Evolutionary conservation across 495 filamentous ascomycete genomes (phyloP).

Genomic region (Trichoderma gamsii): DNA sequence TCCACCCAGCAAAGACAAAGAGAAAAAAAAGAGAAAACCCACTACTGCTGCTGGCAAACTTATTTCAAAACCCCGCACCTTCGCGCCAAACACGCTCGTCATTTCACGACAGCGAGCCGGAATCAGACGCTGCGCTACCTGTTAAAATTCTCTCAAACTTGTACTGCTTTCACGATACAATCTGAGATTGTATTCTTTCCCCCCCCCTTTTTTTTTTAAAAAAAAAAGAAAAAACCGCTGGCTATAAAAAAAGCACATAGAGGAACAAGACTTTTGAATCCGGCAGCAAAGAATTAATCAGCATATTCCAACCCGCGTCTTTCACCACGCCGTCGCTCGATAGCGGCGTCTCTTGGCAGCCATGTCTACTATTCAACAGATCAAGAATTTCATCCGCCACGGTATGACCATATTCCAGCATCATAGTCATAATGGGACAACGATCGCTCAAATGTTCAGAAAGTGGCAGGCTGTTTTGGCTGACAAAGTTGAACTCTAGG

Average conservation of each 20-base stretch:
- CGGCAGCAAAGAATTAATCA: not conserved
- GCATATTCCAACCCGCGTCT: not conserved
- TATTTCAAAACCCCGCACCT: slow-evolving; percentile 5
- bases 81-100: not conserved
- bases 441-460: too few relatives aligned
- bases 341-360: slow-evolving; percentile 19
- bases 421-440: not conserved
- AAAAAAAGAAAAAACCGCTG: not conserved
- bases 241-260: not conserved
- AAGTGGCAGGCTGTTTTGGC: not conserved
- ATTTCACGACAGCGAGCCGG: not conserved
- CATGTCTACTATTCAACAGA: slow-evolving; percentile 69
- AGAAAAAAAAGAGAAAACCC: not conserved
- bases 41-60: not conserved
- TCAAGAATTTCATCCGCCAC: slow-evolving; percentile 98
- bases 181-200: not conserved
- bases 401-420: slow-evolving; percentile 41
- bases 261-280: not conserved
- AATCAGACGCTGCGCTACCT: not conserved
- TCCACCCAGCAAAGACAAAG: not conserved
- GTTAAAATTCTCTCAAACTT: not conserved
- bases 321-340: slow-evolving; percentile 10
- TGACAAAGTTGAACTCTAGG: slow-evolving; percentile 30
- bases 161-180: not conserved
- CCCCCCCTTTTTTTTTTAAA: not conserved